Percentiles rank a stretch among this genome's conserved stretches.
Evolutionary conservation across 163 green algal genomes (phyloP).

Genomic region (Scenedesmus sp.): DNA sequence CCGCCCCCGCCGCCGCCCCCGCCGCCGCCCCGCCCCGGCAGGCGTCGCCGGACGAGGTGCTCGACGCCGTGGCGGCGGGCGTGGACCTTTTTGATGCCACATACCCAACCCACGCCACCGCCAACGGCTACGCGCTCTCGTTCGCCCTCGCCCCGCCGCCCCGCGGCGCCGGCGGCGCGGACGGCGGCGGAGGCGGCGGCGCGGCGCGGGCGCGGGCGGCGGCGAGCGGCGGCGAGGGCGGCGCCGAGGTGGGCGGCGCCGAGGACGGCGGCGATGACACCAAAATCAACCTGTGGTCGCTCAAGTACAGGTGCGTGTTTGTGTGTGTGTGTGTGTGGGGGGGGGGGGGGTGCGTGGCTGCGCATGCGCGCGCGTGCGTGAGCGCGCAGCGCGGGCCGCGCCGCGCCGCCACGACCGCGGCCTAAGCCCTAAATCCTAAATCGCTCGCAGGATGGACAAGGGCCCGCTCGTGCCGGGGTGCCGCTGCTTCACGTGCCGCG

Average conservation of each 20-base stretch:
- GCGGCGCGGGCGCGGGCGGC: too few species aligned
- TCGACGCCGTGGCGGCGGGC: conserved; percentile 72
- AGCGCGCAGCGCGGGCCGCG: too few species aligned
- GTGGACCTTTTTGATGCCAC: conserved; percentile 81
- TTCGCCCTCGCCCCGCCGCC: conserved; percentile 61
- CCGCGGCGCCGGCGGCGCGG: too few species aligned
- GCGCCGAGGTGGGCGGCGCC: neutral
- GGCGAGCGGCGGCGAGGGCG: conserved; percentile 1
- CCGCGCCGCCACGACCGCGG: too few species aligned
- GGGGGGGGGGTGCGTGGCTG: neutral
- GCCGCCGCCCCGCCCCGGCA: neutral
- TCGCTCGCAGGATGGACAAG: conserved; percentile 57
- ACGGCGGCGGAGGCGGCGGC: too few species aligned
- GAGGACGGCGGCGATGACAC: conserved; percentile 14
- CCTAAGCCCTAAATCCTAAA: too few species aligned
- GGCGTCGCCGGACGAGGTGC: conserved; percentile 60
- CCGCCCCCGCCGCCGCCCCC: neutral
- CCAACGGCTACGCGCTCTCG: conserved; percentile 67
- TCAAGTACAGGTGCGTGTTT: conserved; percentile 61
- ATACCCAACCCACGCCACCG: conserved; percentile 53
- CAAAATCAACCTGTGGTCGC: conserved; percentile 73
- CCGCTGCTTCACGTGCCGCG: conserved; percentile 78
- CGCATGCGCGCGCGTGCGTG: too few species aligned
- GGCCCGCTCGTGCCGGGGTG: conserved; percentile 73
- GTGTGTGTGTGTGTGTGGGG: too few species aligned